Percentiles rank a stretch among this genome's conserved stretches.
Conservation (phyloP, 805 yeast species). For the Suhomyces sp. region DNA sequence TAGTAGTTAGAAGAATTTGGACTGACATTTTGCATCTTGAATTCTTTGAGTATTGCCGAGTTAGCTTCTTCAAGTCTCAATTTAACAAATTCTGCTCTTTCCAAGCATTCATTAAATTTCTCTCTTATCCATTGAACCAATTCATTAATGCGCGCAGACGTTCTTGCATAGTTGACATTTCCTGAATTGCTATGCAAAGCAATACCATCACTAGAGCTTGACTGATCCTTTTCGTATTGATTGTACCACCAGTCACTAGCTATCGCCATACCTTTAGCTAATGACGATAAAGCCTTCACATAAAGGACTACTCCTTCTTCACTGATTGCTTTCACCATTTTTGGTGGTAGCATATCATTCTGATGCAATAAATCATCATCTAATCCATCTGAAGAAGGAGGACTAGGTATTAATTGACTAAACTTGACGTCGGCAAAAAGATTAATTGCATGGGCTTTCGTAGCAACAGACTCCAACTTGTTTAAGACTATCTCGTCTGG, state of each 20-base stretch:
- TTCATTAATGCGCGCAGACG: constrained; percentile 49
- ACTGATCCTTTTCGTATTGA: constrained; percentile 16
- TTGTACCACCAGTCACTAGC: constrained; percentile 90
- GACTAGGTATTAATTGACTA: constrained; percentile 76
- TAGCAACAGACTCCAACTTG: constrained; percentile 70
- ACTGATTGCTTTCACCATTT: constrained; percentile 56
- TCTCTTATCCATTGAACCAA: constrained; percentile 91
- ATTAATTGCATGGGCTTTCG: constrained; percentile 86
- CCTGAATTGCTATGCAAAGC: neutral
- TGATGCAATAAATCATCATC: constrained; percentile 37
- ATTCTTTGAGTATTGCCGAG: constrained; percentile 24
- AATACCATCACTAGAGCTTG: constrained; percentile 9
- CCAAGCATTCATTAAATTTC: constrained; percentile 82
- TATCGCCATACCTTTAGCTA: constrained; percentile 81
- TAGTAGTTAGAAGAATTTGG: neutral
- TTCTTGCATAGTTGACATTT: constrained; percentile 6
- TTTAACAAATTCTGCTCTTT: constrained; percentile 78
- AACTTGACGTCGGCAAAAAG: constrained; percentile 90
- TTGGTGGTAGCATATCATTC: constrained; percentile 51
- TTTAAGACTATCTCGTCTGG: constrained; percentile 39
- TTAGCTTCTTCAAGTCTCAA: constrained; percentile 53
- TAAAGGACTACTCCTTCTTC: constrained; percentile 86
- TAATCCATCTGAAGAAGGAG: constrained; percentile 47
- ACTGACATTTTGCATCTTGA: neutral
- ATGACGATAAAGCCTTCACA: constrained; percentile 74